A percentile compares a stretch with the other conserved stretches of the same genome.
Evolutionary conservation across 2,329 filamentous ascomycete species (phyloP).

Genomic region (Neofusicoccum laricinum): DNA sequence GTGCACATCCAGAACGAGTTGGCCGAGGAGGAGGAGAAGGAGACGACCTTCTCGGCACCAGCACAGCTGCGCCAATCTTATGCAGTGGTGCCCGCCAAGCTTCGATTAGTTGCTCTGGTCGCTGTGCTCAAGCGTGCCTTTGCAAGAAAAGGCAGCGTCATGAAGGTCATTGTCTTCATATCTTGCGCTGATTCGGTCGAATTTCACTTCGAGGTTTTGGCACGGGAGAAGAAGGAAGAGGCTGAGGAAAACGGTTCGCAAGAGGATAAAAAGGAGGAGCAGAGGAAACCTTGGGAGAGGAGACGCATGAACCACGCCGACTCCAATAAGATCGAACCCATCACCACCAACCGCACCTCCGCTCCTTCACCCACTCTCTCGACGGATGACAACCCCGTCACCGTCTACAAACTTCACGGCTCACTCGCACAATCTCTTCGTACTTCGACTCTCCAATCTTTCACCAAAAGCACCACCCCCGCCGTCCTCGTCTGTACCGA

Average conservation of each 20-base stretch:
- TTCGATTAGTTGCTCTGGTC: constrained; percentile 83
- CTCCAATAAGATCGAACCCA: constrained; percentile 22
- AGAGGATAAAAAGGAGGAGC: constrained; percentile 24
- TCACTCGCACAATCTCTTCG: constrained; percentile 85
- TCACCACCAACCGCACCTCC: constrained; percentile 58
- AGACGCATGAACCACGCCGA: background rate
- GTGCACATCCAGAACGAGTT: constrained; percentile 75
- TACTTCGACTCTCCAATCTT: constrained; percentile 79
- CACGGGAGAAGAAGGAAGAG: constrained; percentile 20
- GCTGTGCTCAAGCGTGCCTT: constrained; percentile 84
- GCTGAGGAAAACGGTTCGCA: background rate
- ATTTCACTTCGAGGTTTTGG: constrained; percentile 88
- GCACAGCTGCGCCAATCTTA: constrained; percentile 94
- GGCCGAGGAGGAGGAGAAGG: constrained; percentile 41
- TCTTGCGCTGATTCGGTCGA: constrained; percentile 96
- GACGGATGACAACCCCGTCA: constrained; percentile 71
- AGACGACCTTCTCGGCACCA: constrained; percentile 71
- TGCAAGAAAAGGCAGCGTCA: constrained; percentile 81
- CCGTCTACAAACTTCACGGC: constrained; percentile 83
- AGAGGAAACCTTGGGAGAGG: constrained; percentile 17
- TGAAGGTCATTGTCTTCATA: constrained; percentile 96
- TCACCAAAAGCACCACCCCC: constrained; percentile 69
- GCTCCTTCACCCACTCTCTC: constrained; percentile 61
- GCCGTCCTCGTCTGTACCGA: constrained; percentile 90
- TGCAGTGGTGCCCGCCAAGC: constrained; percentile 80